phyloP scores from a whole-genome alignment of 2,329 filamentous ascomycete species.

The Talaromyces sp. region DNA sequence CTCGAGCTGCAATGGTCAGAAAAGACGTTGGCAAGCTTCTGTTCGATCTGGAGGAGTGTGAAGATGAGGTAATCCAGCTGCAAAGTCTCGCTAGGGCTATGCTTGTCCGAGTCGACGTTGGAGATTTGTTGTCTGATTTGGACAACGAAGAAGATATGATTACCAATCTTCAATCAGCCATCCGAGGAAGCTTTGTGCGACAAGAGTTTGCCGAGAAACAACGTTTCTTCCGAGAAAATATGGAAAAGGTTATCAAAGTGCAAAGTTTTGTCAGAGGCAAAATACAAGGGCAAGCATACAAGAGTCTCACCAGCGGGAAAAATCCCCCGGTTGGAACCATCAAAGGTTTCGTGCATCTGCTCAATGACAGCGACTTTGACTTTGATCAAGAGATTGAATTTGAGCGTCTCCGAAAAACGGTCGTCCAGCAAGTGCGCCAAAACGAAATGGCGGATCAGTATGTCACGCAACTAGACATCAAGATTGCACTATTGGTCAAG shows the following conservation, averaged over 20 bases:
- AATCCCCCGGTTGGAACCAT: constrained; percentile 95
- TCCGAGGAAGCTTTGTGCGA: constrained; percentile 68
- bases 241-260: constrained; percentile 98
- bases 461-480: constrained; percentile 96
- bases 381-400: constrained; percentile 99
- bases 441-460: constrained; percentile 98
- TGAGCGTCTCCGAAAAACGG: constrained; percentile 86
- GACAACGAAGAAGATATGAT: constrained; percentile 78
- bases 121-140: constrained; percentile 66
- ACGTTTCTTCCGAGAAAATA: constrained; percentile 87
- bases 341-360: constrained; percentile 94
- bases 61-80: constrained; percentile 60
- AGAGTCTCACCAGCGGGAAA: constrained; percentile 90
- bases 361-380: constrained; percentile 97
- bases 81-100: constrained; percentile 76
- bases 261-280: constrained; percentile 94
- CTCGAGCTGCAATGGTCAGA: constrained; percentile 35
- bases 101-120: constrained; percentile 68
- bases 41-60: constrained; percentile 62
- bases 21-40: constrained; percentile 49
- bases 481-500: constrained; percentile 95
- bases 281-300: constrained; percentile 96
- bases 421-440: constrained; percentile 93
- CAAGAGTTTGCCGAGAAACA: constrained; percentile 75
- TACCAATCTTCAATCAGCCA: constrained; percentile 66